Evolutionary conservation across 2,329 filamentous ascomycete genomes (phyloP).

Genomic region (Amesomyces nigricolor): DNA sequence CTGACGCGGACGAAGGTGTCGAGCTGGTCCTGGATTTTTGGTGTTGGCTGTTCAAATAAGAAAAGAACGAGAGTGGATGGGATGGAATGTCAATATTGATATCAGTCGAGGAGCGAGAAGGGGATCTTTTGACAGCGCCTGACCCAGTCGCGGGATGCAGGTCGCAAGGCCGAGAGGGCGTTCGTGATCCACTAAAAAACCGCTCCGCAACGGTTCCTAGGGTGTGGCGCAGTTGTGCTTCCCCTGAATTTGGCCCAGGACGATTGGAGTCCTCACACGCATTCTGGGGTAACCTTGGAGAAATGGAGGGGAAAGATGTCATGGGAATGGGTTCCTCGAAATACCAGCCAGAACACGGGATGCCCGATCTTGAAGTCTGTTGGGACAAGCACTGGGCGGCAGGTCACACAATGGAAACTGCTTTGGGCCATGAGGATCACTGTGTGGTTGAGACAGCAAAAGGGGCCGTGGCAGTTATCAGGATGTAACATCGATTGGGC

Average conservation of each 20-base stretch:
- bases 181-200: conserved; percentile 9
- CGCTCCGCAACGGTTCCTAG: conserved; percentile 5
- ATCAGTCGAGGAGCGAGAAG: background rate
- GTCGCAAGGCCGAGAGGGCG: background rate
- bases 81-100: background rate
- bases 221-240: conserved; percentile 15
- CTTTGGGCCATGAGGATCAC: too few species aligned
- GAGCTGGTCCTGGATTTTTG: too few species aligned
- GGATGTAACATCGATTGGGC: too few species aligned
- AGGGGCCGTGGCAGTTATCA: too few species aligned
- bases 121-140: background rate
- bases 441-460: too few species aligned
- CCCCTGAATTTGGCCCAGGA: conserved; percentile 7
- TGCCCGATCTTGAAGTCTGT: too few species aligned
- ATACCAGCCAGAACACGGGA: background rate
- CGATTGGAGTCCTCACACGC: conserved; percentile 11
- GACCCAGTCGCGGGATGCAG: background rate
- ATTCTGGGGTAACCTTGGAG: background rate
- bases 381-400: too few species aligned
- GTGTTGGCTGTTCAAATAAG: background rate
- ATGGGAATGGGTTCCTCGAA: background rate
- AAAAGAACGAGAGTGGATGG: background rate
- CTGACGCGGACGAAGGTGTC: background rate
- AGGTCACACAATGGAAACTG: too few species aligned
- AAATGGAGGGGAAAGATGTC: background rate